Percentiles rank a stretch among this genome's conserved stretches.
phyloP scores from a whole-genome alignment of 2,329 filamentous ascomycete genomes.

The Paracamarosporium sp. region DNA sequence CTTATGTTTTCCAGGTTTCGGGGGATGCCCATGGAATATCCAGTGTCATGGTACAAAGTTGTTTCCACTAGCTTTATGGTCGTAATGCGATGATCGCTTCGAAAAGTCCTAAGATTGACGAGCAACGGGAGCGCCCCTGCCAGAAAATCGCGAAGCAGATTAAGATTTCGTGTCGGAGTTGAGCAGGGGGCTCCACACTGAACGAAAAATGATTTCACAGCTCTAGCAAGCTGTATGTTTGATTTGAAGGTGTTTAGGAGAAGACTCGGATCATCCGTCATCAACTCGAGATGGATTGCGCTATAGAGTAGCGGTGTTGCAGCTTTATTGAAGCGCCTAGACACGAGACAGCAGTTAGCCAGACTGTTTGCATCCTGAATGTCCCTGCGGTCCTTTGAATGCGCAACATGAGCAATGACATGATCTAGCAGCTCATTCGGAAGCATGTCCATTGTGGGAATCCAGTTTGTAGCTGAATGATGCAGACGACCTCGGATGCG shows the following conservation, averaged over 20 bases:
- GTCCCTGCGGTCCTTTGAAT: background rate
- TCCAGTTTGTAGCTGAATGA: background rate
- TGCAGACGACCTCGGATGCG: conserved; percentile 7
- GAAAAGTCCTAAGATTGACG: background rate
- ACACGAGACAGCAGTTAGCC: conserved; percentile 7
- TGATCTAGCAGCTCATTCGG: conserved; percentile 9
- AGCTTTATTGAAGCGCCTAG: conserved; percentile 1
- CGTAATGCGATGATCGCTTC: background rate
- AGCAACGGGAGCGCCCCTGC: conserved; percentile 1
- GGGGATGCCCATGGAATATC: conserved; percentile 8
- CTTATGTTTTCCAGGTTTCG: conserved; percentile 5
- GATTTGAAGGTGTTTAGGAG: background rate
- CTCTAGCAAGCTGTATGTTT: background rate
- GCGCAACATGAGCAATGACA: conserved; percentile 3
- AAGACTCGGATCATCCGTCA: background rate
- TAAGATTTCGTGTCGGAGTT: background rate
- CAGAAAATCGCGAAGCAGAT: conserved; percentile 6
- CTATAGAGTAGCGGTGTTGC: conserved; percentile 7
- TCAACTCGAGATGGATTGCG: conserved; percentile 6
- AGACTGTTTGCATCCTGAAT: conserved; percentile 7
- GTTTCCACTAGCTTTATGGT: conserved; percentile 4
- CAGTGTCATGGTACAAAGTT: conserved; percentile 8
- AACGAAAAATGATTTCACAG: conserved; percentile 4
- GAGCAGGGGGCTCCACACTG: background rate
- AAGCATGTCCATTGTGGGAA: conserved; percentile 5